Evolutionary conservation across 495 filamentous ascomycete species (phyloP).

Genomic region (Haplographium delicatum): DNA sequence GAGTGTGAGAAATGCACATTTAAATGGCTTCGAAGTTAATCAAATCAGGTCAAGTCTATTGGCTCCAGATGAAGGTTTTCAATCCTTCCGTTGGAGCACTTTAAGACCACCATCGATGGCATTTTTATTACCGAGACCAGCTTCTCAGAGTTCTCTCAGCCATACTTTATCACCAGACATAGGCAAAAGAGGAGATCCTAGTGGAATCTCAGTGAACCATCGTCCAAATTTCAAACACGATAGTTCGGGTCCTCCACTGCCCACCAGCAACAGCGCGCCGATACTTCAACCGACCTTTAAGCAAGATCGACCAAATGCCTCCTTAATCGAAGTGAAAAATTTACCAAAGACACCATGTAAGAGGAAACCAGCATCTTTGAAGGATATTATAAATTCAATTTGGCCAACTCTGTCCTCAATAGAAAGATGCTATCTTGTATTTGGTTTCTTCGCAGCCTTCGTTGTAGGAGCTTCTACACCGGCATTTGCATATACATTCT

Average conservation of each 20-base stretch:
- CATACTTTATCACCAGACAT: neutral
- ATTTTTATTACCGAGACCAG: neutral
- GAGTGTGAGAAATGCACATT: too few species aligned
- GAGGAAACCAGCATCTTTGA: conserved; percentile 36
- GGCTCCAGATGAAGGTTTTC: too few species aligned
- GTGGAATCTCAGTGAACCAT: too few species aligned
- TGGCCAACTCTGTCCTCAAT: conserved; percentile 56
- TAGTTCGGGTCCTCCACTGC: too few species aligned
- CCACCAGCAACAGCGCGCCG: too few species aligned
- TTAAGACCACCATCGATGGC: neutral
- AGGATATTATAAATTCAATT: conserved; percentile 63
- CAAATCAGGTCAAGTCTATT: too few species aligned
- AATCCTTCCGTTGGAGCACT: neutral
- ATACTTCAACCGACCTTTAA: too few species aligned
- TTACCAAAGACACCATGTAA: conserved; percentile 15
- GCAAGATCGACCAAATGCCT: too few species aligned
- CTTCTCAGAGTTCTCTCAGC: neutral
- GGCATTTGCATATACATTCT: conserved; percentile 71
- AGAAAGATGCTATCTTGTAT: conserved; percentile 49
- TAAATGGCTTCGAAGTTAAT: too few species aligned
- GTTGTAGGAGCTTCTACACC: conserved; percentile 68
- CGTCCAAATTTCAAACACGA: neutral
- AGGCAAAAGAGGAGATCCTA: neutral
- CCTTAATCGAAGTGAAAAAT: too few species aligned
- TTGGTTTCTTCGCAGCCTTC: conserved; percentile 56